Base-by-base conservation (phyloP, 2,329 filamentous ascomycete genomes). In the Fusarium anguioides region DNA sequence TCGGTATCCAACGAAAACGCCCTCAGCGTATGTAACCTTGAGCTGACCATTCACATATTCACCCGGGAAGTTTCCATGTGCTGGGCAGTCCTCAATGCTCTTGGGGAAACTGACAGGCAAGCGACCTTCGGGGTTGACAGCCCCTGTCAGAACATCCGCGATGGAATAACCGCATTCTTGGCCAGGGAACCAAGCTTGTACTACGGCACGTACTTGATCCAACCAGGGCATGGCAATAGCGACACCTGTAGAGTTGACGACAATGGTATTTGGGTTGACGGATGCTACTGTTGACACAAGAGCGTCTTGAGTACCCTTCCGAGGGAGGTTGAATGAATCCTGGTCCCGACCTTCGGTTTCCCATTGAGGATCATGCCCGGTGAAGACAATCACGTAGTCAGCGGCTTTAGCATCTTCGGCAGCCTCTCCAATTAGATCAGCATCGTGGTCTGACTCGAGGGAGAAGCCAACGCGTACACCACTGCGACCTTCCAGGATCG, bases 81-180 rank as follows among this genome's bases (percentile, higher is more conserved):
- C 86, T 3, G 89, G 88, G 54, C 88, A 89, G 68, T 90, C 87
- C 69, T 89, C 84, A 6, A 87, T 74, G 1, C 77, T 76, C 27
- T 77, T 80, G 0, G 89, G 89, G 76, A 90, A 91, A 1, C 82
- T 88, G 12, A 89, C 79, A 0, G 88, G 86, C 0, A 91, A 77
- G 62, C 88, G 89, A 4, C 86, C 89, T 48, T 85, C 86, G 0
- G 89, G 89, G 66, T 88, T 90, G 35, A 86, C 81, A 36, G 84
- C 81, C 24, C 89, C 89, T 48, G 88, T 86, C 5, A 91, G 79
- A 2, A 91, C 83, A 66, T 91, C 88, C 1, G 86, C 87, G 45
- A 91, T 85, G 1, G 87, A 87, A 67, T 91, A 89, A 0, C 89
- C 89, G 18, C 84, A 84, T 76, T 91, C 89, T 71, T 91, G 89